These are phyloP conservation scores for Excoecaria agallocha DNA, from an alignment of 345 rosid species.

Conservation along the genomic window DNA sequence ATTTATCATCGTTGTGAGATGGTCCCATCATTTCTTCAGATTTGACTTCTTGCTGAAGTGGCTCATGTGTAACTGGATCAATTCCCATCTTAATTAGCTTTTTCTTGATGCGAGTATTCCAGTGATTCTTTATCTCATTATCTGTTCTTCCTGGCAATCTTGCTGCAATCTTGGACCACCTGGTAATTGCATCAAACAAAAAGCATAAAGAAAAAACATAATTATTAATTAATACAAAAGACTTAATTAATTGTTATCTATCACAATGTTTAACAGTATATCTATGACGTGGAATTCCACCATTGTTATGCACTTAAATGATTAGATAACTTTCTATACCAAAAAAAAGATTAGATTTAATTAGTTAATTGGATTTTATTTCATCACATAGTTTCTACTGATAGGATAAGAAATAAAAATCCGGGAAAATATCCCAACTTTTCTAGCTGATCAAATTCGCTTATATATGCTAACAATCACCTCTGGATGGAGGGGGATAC, in stretches of 20 bases:
- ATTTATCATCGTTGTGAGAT: neutral
- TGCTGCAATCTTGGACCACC: constrained; percentile 88
- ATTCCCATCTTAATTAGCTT: constrained; percentile 73
- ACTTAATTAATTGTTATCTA: no score
- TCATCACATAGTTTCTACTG: neutral
- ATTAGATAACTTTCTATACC: no score
- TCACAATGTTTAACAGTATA: no score
- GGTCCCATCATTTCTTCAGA: constrained; percentile 7
- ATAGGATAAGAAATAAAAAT: no score
- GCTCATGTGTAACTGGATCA: constrained; percentile 65
- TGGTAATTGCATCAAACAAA: neutral
- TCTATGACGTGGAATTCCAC: no score
- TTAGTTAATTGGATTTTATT: neutral
- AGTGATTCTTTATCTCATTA: constrained; percentile 76
- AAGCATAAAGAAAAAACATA: neutral
- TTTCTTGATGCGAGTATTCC: constrained; percentile 88
- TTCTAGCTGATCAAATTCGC: neutral
- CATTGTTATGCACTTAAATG: no score
- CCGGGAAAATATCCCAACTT: neutral
- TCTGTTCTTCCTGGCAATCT: constrained; percentile 81
- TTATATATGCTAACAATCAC: no score
- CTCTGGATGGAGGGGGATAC: no score
- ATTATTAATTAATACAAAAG: neutral
- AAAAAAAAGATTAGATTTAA: no score
- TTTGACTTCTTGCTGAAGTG: constrained; percentile 19